These are phyloP conservation scores for Boletus insuetus DNA, from an alignment of 768 basidiomycete species.

Conservation along the genomic window DNA sequence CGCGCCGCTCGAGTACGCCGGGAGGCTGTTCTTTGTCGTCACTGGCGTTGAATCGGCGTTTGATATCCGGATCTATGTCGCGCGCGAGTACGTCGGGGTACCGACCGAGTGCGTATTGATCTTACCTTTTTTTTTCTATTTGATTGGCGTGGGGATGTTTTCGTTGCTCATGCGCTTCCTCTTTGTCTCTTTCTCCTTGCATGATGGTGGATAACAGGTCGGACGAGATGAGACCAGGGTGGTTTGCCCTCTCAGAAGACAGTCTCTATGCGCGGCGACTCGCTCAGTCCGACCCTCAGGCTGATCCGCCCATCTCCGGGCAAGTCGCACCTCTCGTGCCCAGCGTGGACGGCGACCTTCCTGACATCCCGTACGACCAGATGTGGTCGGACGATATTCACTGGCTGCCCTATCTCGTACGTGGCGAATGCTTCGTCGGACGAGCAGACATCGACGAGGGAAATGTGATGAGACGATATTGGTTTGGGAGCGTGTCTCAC, in stretches of 20 bases:
- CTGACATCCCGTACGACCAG: conserved; percentile 53
- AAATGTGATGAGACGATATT: conserved; percentile 71
- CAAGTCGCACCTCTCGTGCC: neutral
- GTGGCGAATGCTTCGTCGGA: conserved; percentile 43
- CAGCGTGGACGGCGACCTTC: conserved; percentile 8
- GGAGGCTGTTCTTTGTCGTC: conserved; percentile 61
- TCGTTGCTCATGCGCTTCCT: neutral
- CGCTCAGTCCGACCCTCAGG: neutral
- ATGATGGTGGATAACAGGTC: conserved; percentile 45
- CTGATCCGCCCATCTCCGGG: no score
- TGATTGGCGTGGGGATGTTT: no score
- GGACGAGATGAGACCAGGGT: conserved; percentile 85
- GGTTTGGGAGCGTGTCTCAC: conserved; percentile 61
- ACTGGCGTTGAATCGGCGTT: conserved; percentile 57
- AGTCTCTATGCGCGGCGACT: conserved; percentile 14
- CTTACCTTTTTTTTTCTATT: no score
- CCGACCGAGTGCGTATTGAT: conserved; percentile 58
- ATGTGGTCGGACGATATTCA: conserved; percentile 63
- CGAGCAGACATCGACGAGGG: conserved; percentile 67
- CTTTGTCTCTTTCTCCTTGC: neutral
- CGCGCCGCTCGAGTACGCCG: conserved; percentile 60
- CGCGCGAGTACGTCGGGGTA: conserved; percentile 55
- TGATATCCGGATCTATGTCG: conserved; percentile 71
- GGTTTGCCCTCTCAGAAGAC: conserved; percentile 51
- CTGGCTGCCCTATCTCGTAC: conserved; percentile 67